phyloP scores from a whole-genome alignment of 208 protist species.

The Tritrichomonas foetus region DNA sequence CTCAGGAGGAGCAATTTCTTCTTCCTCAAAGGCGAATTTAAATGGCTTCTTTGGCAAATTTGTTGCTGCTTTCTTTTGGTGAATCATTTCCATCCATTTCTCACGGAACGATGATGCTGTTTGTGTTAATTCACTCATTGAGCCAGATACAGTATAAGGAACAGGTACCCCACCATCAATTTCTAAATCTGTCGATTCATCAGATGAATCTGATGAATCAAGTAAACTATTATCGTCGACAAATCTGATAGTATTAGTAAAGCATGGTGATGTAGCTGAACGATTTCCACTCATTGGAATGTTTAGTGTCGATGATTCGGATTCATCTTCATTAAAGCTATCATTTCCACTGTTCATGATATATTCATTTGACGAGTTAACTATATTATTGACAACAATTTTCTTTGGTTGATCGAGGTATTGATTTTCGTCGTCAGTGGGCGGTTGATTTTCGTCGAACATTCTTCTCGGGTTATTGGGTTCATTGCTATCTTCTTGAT shows the following conservation, averaged over 20 bases:
- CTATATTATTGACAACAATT: background rate
- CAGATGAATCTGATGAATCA: background rate
- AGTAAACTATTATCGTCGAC: background rate
- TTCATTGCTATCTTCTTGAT: background rate
- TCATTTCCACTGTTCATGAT: too few species aligned
- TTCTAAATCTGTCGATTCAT: background rate
- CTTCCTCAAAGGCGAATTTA: background rate
- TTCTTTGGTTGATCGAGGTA: background rate
- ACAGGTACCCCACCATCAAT: background rate
- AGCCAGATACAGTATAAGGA: background rate
- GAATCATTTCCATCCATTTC: background rate
- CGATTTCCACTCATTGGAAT: background rate
- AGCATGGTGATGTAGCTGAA: background rate
- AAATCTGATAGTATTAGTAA: background rate
- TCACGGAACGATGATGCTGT: background rate
- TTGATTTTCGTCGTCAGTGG: background rate
- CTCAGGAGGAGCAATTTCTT: background rate
- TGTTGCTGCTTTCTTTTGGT: background rate
- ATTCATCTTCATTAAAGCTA: too few species aligned
- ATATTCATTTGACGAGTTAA: too few species aligned
- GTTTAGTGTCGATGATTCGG: too few species aligned
- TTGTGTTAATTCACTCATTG: background rate
- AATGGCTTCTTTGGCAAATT: background rate
- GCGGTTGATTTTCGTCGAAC: background rate
- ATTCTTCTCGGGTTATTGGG: background rate